Conservation (phyloP, 352 stramenopile species). For the Phytopythium delawarense region DNA sequence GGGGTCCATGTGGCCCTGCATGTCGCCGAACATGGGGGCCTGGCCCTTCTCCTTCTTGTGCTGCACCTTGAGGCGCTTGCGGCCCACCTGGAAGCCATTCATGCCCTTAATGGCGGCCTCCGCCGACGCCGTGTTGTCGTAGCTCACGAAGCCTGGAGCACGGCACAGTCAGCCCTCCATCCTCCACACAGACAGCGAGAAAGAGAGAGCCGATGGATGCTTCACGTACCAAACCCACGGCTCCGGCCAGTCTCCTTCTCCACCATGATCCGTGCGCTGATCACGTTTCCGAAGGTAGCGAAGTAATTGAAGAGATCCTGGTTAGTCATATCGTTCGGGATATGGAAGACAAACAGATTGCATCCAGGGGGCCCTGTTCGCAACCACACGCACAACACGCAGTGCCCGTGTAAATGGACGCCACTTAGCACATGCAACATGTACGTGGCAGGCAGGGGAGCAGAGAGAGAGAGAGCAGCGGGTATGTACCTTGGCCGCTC, state of each 20-base stretch:
- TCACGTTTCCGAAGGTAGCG: slow-evolving; percentile 92
- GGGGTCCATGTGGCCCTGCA: slow-evolving; percentile 48
- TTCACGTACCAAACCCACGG: slow-evolving; percentile 88
- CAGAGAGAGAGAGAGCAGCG: slow-evolving; percentile 14
- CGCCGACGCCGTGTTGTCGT: slow-evolving; percentile 90
- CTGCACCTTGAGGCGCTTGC: slow-evolving; percentile 96
- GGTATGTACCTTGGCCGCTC: slow-evolving; percentile 71
- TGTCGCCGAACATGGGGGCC: slow-evolving; percentile 63
- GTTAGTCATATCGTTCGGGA: slow-evolving; percentile 98
- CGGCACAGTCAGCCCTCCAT: background rate
- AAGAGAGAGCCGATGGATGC: background rate
- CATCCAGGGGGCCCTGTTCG: slow-evolving; percentile 89
- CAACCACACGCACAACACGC: slow-evolving; percentile 26
- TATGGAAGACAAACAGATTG: slow-evolving; percentile 98
- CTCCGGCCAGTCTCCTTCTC: slow-evolving; percentile 95
- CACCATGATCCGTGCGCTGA: slow-evolving; percentile 96
- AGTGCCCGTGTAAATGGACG: slow-evolving; percentile 7
- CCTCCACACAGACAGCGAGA: background rate
- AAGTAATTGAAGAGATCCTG: slow-evolving; percentile 97
- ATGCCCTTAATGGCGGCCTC: slow-evolving; percentile 93
- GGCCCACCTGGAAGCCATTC: slow-evolving; percentile 95
- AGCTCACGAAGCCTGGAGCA: slow-evolving; percentile 93
- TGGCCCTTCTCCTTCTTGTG: slow-evolving; percentile 91
- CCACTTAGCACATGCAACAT: slow-evolving; percentile 15
- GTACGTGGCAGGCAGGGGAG: slow-evolving; percentile 6